Evolutionary conservation across 2,329 filamentous ascomycete species (phyloP).

Genomic region (Botrytis byssoidea): DNA sequence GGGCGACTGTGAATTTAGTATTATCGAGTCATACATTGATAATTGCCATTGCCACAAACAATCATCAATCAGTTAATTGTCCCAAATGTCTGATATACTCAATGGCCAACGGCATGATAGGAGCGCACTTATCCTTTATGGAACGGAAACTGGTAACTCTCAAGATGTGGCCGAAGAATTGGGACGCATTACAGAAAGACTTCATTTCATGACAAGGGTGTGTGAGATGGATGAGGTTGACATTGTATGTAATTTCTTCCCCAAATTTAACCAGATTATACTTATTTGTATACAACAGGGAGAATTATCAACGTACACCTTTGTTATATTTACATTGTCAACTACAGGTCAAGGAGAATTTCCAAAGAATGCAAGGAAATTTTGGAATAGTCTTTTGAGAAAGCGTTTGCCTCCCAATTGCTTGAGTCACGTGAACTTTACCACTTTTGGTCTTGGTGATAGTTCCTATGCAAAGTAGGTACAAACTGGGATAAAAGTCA

Average conservation of each 20-base stretch:
- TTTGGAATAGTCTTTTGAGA: conserved; percentile 83
- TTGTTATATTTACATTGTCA: conserved; percentile 80
- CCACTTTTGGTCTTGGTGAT: conserved; percentile 88
- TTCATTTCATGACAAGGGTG: conserved; percentile 75
- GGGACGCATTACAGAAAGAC: conserved; percentile 67
- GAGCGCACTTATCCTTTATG: conserved; percentile 76
- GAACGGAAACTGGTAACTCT: conserved; percentile 91
- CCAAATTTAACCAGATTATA: conserved; percentile 19
- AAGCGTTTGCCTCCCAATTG: conserved; percentile 73
- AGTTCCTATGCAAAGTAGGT: conserved; percentile 86
- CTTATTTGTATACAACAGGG: conserved; percentile 44
- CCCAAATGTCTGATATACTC: conserved; percentile 4
- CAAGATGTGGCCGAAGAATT: conserved; percentile 89
- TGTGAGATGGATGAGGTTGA: conserved; percentile 72
- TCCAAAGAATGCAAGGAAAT: conserved; percentile 74
- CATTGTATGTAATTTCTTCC: conserved; percentile 57
- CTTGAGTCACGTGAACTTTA: conserved; percentile 68
- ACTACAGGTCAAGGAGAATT: conserved; percentile 95
- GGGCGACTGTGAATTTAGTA: neutral
- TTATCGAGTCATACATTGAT: neutral
- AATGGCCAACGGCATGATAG: conserved; percentile 39
- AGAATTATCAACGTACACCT: conserved; percentile 48
- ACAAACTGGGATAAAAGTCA: neutral
- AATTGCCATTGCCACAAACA: neutral
- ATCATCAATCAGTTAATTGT: neutral